Base-by-base conservation (phyloP, 2,329 filamentous ascomycete genomes). In the Aspergillus tamarii region DNA sequence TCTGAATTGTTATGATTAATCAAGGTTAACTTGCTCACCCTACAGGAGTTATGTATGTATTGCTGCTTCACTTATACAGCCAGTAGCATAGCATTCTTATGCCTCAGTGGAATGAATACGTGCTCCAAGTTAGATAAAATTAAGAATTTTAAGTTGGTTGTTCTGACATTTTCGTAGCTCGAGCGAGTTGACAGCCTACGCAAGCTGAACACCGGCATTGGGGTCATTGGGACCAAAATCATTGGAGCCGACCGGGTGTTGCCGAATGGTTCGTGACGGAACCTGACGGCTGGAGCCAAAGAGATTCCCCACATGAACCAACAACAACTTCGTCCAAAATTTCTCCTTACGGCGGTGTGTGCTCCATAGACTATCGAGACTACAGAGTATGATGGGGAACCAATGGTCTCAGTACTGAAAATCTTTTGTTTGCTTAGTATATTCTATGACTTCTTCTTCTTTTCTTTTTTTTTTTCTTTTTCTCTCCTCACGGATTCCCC, bases 191-290 rank as follows among this genome's bases (percentile, higher is more conserved):
- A 36, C 34, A 36, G 14, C 26, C 26, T 4, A 36, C 34, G 34
- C 34, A 36, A 36, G 34, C 34, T 36, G 34, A 36, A 36, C 6
- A 14, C 34, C 14, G 34, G 14, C 14, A 36, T 36, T 16, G 14
- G 34, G 34, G 34, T 14, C 34, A 7, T 16, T 16, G 34, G 14
- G 14, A 36, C 52, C 52, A 54, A 34, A 36, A 8, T 30, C 30
- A 54, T 54, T 30, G 52, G 32, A 54, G 52, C 21, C 21, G 32
- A 30, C 23, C 52, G 52, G 52, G 30, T 54, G 52, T 23, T 54
- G 52, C 52, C 52, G 52, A 54, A 32, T 34, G 52, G 52, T 54
- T 54, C 52, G n/a, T 54, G 52, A 8, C 32, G 30, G 52, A 53
- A 53, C 50, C 52, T 34, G 52, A 54, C 52, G 30, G 45, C 45